Evolutionary conservation across 2,329 filamentous ascomycete species (phyloP), one percentile per base, ranked within the genome.

Genomic region (Hymenotorrendiella dingleyae): DNA sequence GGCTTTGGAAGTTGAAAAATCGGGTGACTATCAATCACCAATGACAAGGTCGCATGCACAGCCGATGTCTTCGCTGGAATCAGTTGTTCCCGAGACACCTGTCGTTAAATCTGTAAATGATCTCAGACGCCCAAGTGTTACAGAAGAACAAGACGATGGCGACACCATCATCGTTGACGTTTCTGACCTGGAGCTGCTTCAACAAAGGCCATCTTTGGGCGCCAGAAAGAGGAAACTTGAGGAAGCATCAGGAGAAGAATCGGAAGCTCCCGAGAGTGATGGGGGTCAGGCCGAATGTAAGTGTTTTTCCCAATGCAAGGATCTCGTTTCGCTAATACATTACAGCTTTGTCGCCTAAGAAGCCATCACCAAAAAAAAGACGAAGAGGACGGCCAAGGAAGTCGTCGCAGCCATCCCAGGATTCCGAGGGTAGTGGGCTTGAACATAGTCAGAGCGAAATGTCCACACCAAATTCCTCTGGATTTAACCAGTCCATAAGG

Each of bases 1-100:
- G 3, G 22, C 44, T 20, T 14, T 27, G 21, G 16, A n/a, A 35
- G 22, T 9, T 9, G 10, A 16, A n/a, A 36, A 36, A 27, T 16
- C 23, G 9, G 6, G 21, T 17, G n/a, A 29, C 35, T n/a, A 20
- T 20, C 20, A 22, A 26, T 6, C 21, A 23, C n/a, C n/a, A n/a
- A 19, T 26, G 17, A 7, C 17, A 20, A 23, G 20, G 6, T 10
- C 10, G 24, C 6, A 14, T 10, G 19, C 7, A 19, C 19, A 11
- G 21, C 7, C 4, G 12, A 34, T 5, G 19, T 33, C 34, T 19
- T 27, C 34, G 9, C 12, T 48, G n/a, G 46, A 42, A 20, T 57
- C 53, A 1, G 21, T 54, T 10, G 52, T 58, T 21, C 57, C 56
- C 10, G 56, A 60, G 36, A 60, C 56, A 9, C 56, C 55, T 24